These are phyloP conservation scores for Coniella vitis DNA, from an alignment of 2,329 filamentous ascomycete species.

Conservation along the genomic window DNA sequence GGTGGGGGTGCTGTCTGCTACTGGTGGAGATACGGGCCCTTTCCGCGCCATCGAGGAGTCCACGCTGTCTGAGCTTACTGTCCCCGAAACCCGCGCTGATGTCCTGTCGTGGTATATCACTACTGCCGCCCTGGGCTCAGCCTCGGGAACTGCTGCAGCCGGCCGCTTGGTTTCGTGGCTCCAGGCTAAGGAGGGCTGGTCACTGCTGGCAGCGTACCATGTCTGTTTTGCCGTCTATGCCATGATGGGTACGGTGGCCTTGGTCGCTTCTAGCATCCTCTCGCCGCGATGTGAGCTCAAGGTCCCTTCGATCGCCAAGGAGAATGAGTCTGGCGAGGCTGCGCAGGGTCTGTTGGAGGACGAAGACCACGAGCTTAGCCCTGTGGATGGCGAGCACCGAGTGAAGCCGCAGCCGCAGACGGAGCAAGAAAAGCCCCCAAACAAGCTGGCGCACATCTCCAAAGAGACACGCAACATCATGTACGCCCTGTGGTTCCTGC, in stretches of 20 bases:
- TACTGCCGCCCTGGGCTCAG: slow-evolving; percentile 46
- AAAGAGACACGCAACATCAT: slow-evolving; percentile 49
- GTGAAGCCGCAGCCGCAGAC: slow-evolving; percentile 12
- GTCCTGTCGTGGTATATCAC: slow-evolving; percentile 63
- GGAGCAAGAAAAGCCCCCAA: slow-evolving; percentile 21
- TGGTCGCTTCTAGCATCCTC: slow-evolving; percentile 38
- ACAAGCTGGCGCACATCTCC: slow-evolving; percentile 48
- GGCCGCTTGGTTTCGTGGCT: slow-evolving; percentile 45
- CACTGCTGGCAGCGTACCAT: slow-evolving; percentile 46
- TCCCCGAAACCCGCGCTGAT: slow-evolving; percentile 46
- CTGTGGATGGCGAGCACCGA: slow-evolving; percentile 7
- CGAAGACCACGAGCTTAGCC: slow-evolving; percentile 15
- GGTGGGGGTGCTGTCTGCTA: slow-evolving; percentile 55
- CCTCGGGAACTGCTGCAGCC: slow-evolving; percentile 44
- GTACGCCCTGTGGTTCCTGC: slow-evolving; percentile 58
- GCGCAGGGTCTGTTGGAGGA: slow-evolving; percentile 22
- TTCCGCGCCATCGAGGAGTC: slow-evolving; percentile 63
- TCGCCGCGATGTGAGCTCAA: slow-evolving; percentile 45
- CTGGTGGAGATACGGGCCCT: slow-evolving; percentile 59
- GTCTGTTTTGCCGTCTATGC: slow-evolving; percentile 52
- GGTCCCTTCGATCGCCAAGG: slow-evolving; percentile 17
- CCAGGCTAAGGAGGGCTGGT: slow-evolving; percentile 38
- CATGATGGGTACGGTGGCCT: slow-evolving; percentile 46
- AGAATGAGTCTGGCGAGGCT: slow-evolving; percentile 17
- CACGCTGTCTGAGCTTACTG: slow-evolving; percentile 54